These are phyloP conservation scores for Microcyclosporella mali DNA, from an alignment of 2,329 filamentous ascomycete genomes.

Conservation along the genomic window DNA sequence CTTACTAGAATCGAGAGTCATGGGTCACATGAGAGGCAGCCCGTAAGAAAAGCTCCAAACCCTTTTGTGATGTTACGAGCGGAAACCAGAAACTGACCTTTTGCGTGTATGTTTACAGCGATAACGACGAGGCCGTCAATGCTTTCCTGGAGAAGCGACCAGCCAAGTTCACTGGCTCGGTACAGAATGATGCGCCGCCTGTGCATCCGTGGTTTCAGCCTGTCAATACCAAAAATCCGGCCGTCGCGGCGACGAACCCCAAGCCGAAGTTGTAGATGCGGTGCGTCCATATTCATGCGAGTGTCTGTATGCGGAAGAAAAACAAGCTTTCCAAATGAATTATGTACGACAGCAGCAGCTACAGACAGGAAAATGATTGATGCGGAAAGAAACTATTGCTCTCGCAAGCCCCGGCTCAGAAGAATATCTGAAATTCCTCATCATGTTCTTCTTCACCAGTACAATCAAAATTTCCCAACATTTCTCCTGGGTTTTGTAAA, in stretches of 20 bases:
- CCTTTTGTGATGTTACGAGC: not conserved
- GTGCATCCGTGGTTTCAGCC: constrained; percentile 16
- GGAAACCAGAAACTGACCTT: no score
- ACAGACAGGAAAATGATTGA: no score
- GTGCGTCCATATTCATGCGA: no score
- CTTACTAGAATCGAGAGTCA: constrained; percentile 17
- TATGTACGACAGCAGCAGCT: not conserved
- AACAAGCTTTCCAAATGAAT: no score
- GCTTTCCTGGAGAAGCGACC: constrained; percentile 19
- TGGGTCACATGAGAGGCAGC: constrained; percentile 17
- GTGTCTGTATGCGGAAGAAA: no score
- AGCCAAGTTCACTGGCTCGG: constrained; percentile 14
- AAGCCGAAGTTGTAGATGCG: constrained; percentile 17
- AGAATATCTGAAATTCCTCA: no score
- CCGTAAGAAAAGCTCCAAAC: no score
- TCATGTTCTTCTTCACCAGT: no score
- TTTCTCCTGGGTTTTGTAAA: no score
- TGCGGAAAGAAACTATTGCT: no score
- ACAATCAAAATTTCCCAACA: no score
- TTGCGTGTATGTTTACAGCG: constrained; percentile 2
- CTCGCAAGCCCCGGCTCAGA: no score
- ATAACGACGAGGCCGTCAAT: constrained; percentile 18
- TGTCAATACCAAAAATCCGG: constrained; percentile 15
- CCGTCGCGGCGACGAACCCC: constrained; percentile 11
- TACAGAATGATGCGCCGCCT: constrained; percentile 15